Base-by-base conservation (phyloP, 2,329 filamentous ascomycete genomes). In the Xylaria sp. region DNA sequence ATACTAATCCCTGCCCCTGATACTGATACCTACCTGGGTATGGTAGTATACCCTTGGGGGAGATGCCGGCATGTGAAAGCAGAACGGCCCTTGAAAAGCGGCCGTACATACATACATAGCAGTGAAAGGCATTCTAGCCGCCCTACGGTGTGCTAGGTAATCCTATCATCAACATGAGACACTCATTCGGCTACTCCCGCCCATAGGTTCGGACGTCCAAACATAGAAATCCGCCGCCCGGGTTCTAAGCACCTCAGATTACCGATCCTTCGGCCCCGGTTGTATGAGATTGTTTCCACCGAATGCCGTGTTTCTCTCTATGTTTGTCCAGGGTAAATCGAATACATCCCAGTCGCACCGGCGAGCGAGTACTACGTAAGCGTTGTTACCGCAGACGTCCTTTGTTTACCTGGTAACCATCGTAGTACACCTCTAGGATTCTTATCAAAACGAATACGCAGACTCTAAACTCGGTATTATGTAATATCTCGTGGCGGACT, bases 201-300 rank as follows among this genome's bases (percentile, higher is more conserved):
- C 53, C 53, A 23, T 37, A 60, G 32, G 59, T 29, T 69, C 69
- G 66, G 69, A 71, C 63, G 18, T 71, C 69, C 69, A 62, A 71
- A 71, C 60, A 57, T 25, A 71, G 69, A 71, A 66, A 71, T 66
- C 69, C 66, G 66, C 69, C 61, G 65, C 23, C 23, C 58, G 53
- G 57, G 29, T 55, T 32, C 10, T 23, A 32, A 40, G 16, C 32
- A 27, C 44, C 25, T 27, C 23, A 25, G 53, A 37, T 44, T 51
- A 60, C 61, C 65, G 61, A 59, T 37, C 59, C 40, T 62, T 63
- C 63, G 58, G 61, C 42, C 50, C 65, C 57, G 53, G 51, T 51
- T 23, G 37, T 32, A 59, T 40, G 44, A 44, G 40, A 61, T 42
- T n/a, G 57, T 44, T 40, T 44, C 47, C 51, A 18, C 58, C 54